These are phyloP conservation scores for Coniella vitis DNA, from an alignment of 2,329 filamentous ascomycete genomes.

Conservation along the genomic window DNA sequence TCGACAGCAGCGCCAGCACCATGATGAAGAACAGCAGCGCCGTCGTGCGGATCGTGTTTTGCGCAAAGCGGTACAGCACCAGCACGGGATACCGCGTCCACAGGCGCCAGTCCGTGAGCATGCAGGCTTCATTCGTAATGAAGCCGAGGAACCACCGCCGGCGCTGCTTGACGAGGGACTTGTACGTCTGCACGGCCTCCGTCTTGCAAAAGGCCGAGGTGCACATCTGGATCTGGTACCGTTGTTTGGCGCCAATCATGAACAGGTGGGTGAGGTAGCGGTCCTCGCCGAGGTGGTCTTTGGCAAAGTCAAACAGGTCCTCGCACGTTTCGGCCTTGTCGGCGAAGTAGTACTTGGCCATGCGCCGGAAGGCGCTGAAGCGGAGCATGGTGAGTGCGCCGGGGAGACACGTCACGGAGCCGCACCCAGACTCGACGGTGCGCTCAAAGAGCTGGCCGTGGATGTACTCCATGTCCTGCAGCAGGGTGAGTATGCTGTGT, in stretches of 20 bases:
- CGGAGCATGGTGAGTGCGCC: conserved; percentile 93
- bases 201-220: conserved; percentile 98
- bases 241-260: conserved; percentile 92
- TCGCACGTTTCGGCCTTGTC: conserved; percentile 94
- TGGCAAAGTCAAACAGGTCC: conserved; percentile 93
- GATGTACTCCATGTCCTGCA: conserved; percentile 98
- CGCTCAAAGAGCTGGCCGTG: conserved; percentile 95
- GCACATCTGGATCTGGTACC: conserved; percentile 96
- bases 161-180: conserved; percentile 84
- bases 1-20: conserved; percentile 78
- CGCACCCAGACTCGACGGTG: conserved; percentile 89
- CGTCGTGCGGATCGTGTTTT: conserved; percentile 93
- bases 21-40: conserved; percentile 92
- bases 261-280: conserved; percentile 96
- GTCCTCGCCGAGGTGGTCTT: conserved; percentile 92
- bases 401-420: conserved; percentile 88
- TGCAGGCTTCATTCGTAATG: conserved; percentile 96
- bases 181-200: conserved; percentile 85
- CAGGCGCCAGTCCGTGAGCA: conserved; percentile 89
- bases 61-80: conserved; percentile 81
- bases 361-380: conserved; percentile 90
- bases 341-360: conserved; percentile 98
- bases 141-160: conserved; percentile 95
- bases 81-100: conserved; percentile 89
- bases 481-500: conserved; percentile 79